A percentile compares a stretch with the other conserved stretches of the same genome.
Conservation (phyloP, 305 asterid genomes). For the Caryopteris hybrid region DNA sequence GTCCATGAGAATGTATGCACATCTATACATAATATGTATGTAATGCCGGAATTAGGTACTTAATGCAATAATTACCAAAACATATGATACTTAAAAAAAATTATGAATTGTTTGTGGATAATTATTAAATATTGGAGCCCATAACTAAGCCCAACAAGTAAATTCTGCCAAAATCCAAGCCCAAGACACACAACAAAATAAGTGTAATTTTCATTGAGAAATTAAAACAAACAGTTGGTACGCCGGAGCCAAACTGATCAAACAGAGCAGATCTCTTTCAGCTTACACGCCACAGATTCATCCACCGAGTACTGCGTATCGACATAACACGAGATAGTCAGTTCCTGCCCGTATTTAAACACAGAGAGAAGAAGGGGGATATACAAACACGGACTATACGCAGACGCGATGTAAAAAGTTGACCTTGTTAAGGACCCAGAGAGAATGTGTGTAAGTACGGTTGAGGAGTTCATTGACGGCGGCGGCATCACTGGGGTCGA, state of each 20-base stretch:
- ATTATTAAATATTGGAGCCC: too few species aligned
- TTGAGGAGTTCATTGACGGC: constrained; percentile 60
- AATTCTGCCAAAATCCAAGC: constrained; percentile 9
- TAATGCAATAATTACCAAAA: too few species aligned
- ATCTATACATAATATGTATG: too few species aligned
- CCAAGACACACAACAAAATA: background rate
- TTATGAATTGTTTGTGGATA: too few species aligned
- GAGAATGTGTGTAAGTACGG: constrained; percentile 70
- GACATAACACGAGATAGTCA: background rate
- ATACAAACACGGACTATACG: too few species aligned
- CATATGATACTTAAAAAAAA: too few species aligned
- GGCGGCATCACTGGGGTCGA: constrained; percentile 44
- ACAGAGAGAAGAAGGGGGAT: background rate
- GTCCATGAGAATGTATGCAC: too few species aligned
- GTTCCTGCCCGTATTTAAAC: background rate
- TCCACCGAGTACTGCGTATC: constrained; percentile 63
- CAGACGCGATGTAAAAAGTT: background rate
- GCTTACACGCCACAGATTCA: constrained; percentile 60
- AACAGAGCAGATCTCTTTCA: constrained; percentile 48
- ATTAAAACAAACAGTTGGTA: constrained; percentile 45
- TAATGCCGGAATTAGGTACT: too few species aligned
- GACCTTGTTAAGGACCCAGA: constrained; percentile 91
- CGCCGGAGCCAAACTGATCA: constrained; percentile 32
- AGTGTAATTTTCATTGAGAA: constrained; percentile 25
- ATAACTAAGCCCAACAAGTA: constrained; percentile 10